phyloP scores from a whole-genome alignment of 192 early-diverging fungal genomes.

The Coemansia umbellata region DNA sequence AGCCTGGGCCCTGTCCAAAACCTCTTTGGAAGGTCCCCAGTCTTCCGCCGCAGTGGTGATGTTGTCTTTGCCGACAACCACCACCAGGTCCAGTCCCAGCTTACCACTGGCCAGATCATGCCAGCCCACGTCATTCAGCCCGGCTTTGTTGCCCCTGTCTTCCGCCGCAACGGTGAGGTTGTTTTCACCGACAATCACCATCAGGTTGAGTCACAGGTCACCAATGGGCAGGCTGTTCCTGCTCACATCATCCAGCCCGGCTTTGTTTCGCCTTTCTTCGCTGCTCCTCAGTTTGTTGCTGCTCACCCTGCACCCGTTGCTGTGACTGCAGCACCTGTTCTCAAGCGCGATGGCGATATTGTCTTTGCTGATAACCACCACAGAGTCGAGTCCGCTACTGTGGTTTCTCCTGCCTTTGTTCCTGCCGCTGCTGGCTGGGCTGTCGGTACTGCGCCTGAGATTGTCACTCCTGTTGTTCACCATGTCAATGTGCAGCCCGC shows the following conservation, averaged over 20 bases:
- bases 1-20: conserved; percentile 44
- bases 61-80: conserved; percentile 48
- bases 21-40: conserved; percentile 28
- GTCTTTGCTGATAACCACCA: conserved; percentile 36
- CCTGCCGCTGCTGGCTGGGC: not conserved
- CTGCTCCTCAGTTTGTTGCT: conserved; percentile 7
- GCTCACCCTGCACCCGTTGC: not conserved
- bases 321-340: conserved; percentile 1
- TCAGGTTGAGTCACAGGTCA: conserved; percentile 20
- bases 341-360: conserved; percentile 33
- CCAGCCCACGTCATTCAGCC: conserved; percentile 6
- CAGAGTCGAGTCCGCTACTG: conserved; percentile 2
- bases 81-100: conserved; percentile 24
- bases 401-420: not conserved
- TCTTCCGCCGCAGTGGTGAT: conserved; percentile 29
- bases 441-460: not conserved
- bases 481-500: conserved; percentile 6
- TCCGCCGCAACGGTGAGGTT: conserved; percentile 31
- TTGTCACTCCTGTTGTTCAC: conserved; percentile 1
- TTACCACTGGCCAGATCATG: not conserved
- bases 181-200: conserved; percentile 37
- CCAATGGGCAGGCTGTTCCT: conserved; percentile 1
- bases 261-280: not conserved
- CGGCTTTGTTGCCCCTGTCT: conserved; percentile 13
- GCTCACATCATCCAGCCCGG: conserved; percentile 6